phyloP scores from a whole-genome alignment of 2,329 filamentous ascomycete species.

The Botrytis fragariae region DNA sequence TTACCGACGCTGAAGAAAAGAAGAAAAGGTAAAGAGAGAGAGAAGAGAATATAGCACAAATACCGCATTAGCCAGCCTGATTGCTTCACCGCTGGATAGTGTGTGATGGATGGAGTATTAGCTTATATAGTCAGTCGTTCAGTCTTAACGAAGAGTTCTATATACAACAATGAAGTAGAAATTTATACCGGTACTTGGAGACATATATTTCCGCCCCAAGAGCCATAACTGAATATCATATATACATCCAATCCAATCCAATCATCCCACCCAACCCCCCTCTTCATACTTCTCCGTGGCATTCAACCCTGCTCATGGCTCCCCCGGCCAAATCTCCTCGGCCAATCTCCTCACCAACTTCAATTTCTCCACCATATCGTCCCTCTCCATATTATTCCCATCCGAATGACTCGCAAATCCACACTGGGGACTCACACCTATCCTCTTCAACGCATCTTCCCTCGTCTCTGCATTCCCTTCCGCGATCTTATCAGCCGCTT shows the following conservation, averaged over 20 bases:
- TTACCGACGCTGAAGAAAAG: no score
- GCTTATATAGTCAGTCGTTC: not conserved
- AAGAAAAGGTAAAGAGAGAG: no score
- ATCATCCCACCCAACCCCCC: not conserved
- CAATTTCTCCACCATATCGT: slow-evolving; percentile 73
- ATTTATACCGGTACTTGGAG: not conserved
- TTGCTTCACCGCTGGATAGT: not conserved
- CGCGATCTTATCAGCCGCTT: slow-evolving; percentile 66
- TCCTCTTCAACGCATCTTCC: slow-evolving; percentile 66
- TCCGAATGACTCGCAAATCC: slow-evolving; percentile 49
- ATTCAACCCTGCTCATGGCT: slow-evolving; percentile 23
- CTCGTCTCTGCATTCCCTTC: slow-evolving; percentile 62
- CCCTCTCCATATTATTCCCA: slow-evolving; percentile 65
- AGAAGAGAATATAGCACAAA: no score
- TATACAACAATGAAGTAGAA: not conserved
- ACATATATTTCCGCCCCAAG: not conserved
- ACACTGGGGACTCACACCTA: slow-evolving; percentile 69
- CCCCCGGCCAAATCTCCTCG: slow-evolving; percentile 62
- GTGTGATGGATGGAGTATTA: not conserved
- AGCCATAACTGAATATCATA: not conserved
- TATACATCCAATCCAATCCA: not conserved
- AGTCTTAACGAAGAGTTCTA: not conserved
- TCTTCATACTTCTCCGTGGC: no score
- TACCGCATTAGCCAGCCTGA: no score
- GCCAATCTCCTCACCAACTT: slow-evolving; percentile 68